Conservation (phyloP, 2,329 filamentous ascomycete genomes). For the Penicillium sp. region DNA sequence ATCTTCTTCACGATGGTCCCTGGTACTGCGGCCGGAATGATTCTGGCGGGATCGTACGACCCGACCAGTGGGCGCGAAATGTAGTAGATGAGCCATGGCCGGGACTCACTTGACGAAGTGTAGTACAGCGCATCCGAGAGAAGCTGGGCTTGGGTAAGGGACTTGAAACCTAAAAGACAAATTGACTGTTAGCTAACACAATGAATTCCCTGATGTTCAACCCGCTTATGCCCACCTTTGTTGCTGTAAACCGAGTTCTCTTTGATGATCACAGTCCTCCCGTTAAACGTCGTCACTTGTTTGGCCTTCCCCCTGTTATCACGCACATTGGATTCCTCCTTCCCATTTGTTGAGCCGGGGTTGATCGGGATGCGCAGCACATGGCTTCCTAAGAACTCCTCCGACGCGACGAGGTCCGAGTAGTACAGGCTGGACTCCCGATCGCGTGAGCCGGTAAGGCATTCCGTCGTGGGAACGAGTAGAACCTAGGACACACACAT, state of each 20-base stretch:
- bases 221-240: constrained; percentile 69
- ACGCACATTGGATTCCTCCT: constrained; percentile 70
- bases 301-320: constrained; percentile 92
- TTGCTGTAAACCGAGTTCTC: constrained; percentile 93
- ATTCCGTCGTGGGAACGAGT: constrained; percentile 90
- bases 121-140: constrained; percentile 86
- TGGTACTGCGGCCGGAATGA: constrained; percentile 67
- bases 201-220: background rate
- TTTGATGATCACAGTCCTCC: constrained; percentile 90
- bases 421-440: constrained; percentile 79
- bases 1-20: constrained; percentile 45
- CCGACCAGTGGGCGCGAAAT: constrained; percentile 89
- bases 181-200: constrained; percentile 6
- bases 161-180: constrained; percentile 72
- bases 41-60: constrained; percentile 75
- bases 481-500: constrained; percentile 65
- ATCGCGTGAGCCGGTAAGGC: constrained; percentile 85
- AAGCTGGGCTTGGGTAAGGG: constrained; percentile 85
- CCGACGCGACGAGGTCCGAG: constrained; percentile 81
- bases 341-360: constrained; percentile 54
- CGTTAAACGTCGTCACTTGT: constrained; percentile 91
- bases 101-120: constrained; percentile 83
- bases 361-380: constrained; percentile 79
- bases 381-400: constrained; percentile 97
- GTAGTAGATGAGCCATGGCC: constrained; percentile 96